These are phyloP conservation scores for Combretum micranthum DNA, from an alignment of 345 rosid genomes.

Conservation along the genomic window DNA sequence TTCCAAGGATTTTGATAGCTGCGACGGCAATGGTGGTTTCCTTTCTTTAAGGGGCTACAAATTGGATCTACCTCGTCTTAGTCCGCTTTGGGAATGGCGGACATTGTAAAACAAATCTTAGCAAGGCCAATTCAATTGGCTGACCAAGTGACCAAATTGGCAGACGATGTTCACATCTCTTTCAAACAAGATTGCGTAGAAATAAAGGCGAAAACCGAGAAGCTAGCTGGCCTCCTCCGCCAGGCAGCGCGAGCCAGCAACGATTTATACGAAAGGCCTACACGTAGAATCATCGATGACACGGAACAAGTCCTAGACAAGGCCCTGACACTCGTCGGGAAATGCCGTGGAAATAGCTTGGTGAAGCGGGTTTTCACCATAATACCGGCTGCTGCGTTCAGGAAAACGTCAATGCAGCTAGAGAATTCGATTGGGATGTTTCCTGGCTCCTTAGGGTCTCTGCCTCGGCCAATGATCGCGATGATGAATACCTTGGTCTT, in stretches of 20 bases:
- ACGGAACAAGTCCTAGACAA: conserved; percentile 11
- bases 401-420: conserved; percentile 9
- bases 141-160: conserved; percentile 48
- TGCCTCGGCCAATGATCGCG: conserved; percentile 5
- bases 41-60: no score
- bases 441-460: conserved; percentile 16
- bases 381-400: conserved; percentile 15
- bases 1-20: no score
- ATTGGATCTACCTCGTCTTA: no score
- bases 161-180: conserved; percentile 52
- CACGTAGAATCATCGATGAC: conserved; percentile 20
- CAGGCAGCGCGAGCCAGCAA: conserved; percentile 51
- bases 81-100: conserved; percentile 43
- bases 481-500: conserved; percentile 11
- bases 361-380: conserved; percentile 19
- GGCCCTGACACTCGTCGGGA: conserved; percentile 14
- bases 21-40: no score
- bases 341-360: conserved; percentile 12
- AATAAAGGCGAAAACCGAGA: conserved; percentile 60
- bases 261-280: conserved; percentile 15
- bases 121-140: conserved; percentile 69
- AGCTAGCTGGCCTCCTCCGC: conserved; percentile 36
- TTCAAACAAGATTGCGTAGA: conserved; percentile 66
- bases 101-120: conserved; percentile 61
- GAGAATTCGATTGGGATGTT: conserved; percentile 18